phyloP scores from a whole-genome alignment of 2,329 filamentous ascomycete genomes.

The Monascus ruber region DNA sequence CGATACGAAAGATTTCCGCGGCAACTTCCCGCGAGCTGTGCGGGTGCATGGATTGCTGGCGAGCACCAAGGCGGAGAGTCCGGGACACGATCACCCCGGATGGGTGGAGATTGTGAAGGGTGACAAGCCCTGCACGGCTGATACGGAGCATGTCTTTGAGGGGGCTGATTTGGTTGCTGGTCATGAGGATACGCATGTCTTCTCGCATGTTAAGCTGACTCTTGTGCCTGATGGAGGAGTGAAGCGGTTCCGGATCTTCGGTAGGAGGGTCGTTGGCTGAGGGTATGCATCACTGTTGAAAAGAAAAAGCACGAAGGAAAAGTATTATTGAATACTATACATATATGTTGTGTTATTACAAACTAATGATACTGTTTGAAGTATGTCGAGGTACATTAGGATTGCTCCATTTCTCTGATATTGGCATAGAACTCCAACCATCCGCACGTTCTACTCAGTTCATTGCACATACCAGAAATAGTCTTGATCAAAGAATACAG shows the following conservation, averaged over 20 bases:
- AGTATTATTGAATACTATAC: too few relatives aligned
- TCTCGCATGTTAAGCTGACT: conserved; percentile 78
- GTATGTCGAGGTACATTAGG: too few relatives aligned
- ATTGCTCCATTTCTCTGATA: too few relatives aligned
- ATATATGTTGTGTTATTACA: too few relatives aligned
- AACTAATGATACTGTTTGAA: too few relatives aligned
- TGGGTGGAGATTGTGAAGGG: conserved; percentile 28
- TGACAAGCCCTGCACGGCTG: conserved; percentile 27
- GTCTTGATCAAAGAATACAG: too few relatives aligned
- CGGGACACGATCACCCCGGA: conserved; percentile 20
- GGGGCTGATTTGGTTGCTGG: conserved; percentile 41
- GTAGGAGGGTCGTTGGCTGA: conserved; percentile 35
- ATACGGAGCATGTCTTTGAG: conserved; percentile 32
- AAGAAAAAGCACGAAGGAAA: too few relatives aligned
- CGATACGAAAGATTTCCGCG: conserved; percentile 36
- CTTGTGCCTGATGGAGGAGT: conserved; percentile 92
- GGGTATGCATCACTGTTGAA: not conserved
- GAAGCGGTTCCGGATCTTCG: conserved; percentile 72
- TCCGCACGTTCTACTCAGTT: too few relatives aligned
- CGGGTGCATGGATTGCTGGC: conserved; percentile 25
- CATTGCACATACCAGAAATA: too few relatives aligned
- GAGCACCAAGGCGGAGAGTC: conserved; percentile 13
- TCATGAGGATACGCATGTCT: conserved; percentile 54
- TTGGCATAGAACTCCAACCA: too few relatives aligned
- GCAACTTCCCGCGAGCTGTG: conserved; percentile 32